A percentile compares a stretch with the other conserved stretches of the same genome.
phyloP scores from a whole-genome alignment of 306 rosid genomes.

The Cicer yamashitae region DNA sequence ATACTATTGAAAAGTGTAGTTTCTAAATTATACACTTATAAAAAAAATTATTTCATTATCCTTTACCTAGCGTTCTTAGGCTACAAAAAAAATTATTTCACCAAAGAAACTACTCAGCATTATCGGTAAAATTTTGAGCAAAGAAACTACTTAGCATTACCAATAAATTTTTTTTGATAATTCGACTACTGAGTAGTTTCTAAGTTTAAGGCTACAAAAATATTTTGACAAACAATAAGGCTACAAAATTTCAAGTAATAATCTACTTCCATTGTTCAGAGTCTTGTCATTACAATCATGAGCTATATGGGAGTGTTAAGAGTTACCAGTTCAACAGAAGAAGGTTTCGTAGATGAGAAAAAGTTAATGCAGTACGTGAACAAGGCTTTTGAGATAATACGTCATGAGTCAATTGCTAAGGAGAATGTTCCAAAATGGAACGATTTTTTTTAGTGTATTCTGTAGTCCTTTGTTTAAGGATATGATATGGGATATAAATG shows the following conservation, averaged over 20 bases:
- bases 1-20: not conserved
- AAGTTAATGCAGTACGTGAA: slow-evolving; percentile 12
- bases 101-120: too few relatives aligned
- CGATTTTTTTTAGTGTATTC: not conserved
- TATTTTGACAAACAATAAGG: too few relatives aligned
- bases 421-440: slow-evolving; percentile 14
- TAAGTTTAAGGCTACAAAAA: too few relatives aligned
- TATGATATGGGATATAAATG: not conserved
- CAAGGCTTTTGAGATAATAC: slow-evolving; percentile 23
- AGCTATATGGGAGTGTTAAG: slow-evolving; percentile 43
- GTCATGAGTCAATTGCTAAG: slow-evolving; percentile 11
- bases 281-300: slow-evolving; percentile 25
- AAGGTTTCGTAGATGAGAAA: slow-evolving; percentile 33
- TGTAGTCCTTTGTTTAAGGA: not conserved
- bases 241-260: too few relatives aligned
- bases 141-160: too few relatives aligned
- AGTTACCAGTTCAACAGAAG: slow-evolving; percentile 17
- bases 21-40: too few relatives aligned
- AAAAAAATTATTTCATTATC: too few relatives aligned
- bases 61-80: too few relatives aligned
- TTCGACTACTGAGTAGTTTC: too few relatives aligned
- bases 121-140: too few relatives aligned
- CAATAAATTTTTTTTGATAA: too few relatives aligned
- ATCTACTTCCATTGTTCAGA: slow-evolving; percentile 3
- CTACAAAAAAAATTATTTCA: too few relatives aligned